These are phyloP conservation scores for Pseudozyma pruni DNA, from an alignment of 1,284 basidiomycete species.

Conservation along the genomic window DNA sequence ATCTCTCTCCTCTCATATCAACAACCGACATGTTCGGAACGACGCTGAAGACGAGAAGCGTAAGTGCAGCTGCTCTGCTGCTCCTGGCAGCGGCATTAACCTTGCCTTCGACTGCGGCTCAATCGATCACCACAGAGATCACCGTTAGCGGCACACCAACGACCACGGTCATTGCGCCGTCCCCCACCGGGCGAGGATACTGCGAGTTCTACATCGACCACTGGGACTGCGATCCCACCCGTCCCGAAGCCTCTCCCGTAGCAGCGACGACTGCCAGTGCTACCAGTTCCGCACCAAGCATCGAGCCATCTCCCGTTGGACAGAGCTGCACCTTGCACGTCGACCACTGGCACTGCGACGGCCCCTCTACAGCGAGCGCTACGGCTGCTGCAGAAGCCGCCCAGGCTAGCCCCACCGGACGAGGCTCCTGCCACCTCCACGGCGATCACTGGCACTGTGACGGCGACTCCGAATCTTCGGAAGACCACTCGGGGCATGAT, in stretches of 20 bases:
- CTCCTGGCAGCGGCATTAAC: neutral
- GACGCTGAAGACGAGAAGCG: neutral
- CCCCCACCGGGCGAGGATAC: constrained; percentile 34
- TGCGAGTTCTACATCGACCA: constrained; percentile 39
- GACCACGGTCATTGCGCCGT: constrained; percentile 16
- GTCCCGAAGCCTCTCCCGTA: constrained; percentile 5
- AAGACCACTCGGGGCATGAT: constrained; percentile 19
- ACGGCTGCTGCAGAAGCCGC: constrained; percentile 14
- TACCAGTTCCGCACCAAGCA: neutral
- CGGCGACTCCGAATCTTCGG: constrained; percentile 10
- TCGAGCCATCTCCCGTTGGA: constrained; percentile 20
- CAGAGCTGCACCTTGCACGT: constrained; percentile 27
- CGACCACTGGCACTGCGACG: constrained; percentile 32
- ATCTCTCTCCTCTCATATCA: too few relatives aligned
- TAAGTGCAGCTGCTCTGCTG: constrained; percentile 6
- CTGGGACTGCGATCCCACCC: constrained; percentile 33
- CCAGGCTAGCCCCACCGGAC: constrained; percentile 28
- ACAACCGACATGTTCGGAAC: constrained; percentile 5
- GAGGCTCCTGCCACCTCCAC: constrained; percentile 31
- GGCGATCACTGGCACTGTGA: constrained; percentile 52
- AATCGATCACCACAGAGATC: constrained; percentile 21
- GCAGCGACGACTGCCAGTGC: neutral
- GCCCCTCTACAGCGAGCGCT: constrained; percentile 2
- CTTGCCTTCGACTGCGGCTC: neutral
- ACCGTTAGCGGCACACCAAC: constrained; percentile 17